Percentiles rank a stretch among this genome's conserved stretches.
Evolutionary conservation across 2,329 filamentous ascomycete species (phyloP).

Genomic region (Alternaria tenuissima): DNA sequence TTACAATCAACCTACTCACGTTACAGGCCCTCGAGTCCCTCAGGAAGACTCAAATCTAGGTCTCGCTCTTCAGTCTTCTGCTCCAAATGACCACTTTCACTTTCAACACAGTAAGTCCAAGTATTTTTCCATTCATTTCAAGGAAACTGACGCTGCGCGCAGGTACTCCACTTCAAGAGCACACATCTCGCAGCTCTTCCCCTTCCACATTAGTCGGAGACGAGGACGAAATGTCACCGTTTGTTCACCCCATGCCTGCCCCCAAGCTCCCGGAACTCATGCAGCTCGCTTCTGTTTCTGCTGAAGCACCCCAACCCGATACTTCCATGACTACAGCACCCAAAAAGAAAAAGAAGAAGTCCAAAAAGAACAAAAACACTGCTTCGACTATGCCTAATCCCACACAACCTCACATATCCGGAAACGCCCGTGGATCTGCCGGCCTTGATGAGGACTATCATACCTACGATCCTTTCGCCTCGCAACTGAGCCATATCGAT

Average conservation of each 20-base stretch:
- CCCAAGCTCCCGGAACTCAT: background rate
- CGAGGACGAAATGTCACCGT: background rate
- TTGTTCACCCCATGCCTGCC: slow-evolving; percentile 1
- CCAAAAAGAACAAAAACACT: slow-evolving; percentile 54
- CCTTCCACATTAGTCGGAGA: slow-evolving; percentile 14
- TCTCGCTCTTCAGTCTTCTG: background rate
- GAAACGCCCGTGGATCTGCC: background rate
- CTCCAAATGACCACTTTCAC: background rate
- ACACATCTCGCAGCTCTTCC: slow-evolving; percentile 7
- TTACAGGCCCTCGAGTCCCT: background rate
- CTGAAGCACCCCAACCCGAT: background rate
- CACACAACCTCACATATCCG: background rate
- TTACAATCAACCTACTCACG: slow-evolving; percentile 9
- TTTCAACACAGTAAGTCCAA: slow-evolving; percentile 7
- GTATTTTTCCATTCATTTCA: background rate
- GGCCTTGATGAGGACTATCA: background rate
- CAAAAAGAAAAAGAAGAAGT: slow-evolving; percentile 36
- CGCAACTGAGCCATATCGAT: slow-evolving; percentile 22
- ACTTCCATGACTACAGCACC: slow-evolving; percentile 1
- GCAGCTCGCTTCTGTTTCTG: background rate
- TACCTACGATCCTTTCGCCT: slow-evolving; percentile 15
- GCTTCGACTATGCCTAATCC: background rate
- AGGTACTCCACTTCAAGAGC: background rate
- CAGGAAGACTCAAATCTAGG: background rate
- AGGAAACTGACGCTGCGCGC: background rate